Evolutionary conservation across 495 filamentous ascomycete species (phyloP), one percentile per base, ranked within the genome.

Genomic region (Poronia punctata): DNA sequence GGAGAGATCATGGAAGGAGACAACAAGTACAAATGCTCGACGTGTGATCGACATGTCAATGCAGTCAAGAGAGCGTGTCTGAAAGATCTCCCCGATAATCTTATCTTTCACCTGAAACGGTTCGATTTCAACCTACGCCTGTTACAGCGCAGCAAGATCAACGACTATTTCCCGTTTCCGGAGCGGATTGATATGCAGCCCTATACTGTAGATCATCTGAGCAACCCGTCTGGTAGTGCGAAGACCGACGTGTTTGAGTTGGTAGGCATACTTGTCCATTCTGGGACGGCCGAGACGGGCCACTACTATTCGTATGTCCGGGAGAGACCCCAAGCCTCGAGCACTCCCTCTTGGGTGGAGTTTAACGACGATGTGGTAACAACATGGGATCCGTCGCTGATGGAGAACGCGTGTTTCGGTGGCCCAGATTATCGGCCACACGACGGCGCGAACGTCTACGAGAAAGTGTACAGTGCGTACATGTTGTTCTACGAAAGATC

Each of bases 1-100:
- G 92, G 92, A 1, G 93, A 99, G 54, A 79, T 92, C 30, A 92
- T 97, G 89, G 88, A 93, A 74, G 92, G 92, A 52, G 84, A 95
- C 46, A 97, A 99, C 63, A 95, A 95, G 61, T 99, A 99, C 68
- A 92, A 88, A 38, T 99, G 92, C 66, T 86, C 88, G 3, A 83
- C 78, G 4, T 99, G 92, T 59, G 83, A 83, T 28, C 80, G 79
- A 22, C 88, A 92, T 56, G 90, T 97, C 18, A 83, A 96, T 65
- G 92, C 92, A 33, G 88, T 97, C 36, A 97, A 95, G 64, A 80
- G 85, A 49, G 83, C 88, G 8, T 97, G 89, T 51, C 64, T 99
- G 40, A 95, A 95, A 53, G 86, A 96, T 46, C 80, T 96, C 3
- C 92, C 92, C 0, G 79, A 99, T 54, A 88, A 93, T 55, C 68